Percentiles rank a stretch among this genome's conserved stretches.
Conservation (phyloP, 1,284 basidiomycete genomes). For the Volvariella surrecta region DNA sequence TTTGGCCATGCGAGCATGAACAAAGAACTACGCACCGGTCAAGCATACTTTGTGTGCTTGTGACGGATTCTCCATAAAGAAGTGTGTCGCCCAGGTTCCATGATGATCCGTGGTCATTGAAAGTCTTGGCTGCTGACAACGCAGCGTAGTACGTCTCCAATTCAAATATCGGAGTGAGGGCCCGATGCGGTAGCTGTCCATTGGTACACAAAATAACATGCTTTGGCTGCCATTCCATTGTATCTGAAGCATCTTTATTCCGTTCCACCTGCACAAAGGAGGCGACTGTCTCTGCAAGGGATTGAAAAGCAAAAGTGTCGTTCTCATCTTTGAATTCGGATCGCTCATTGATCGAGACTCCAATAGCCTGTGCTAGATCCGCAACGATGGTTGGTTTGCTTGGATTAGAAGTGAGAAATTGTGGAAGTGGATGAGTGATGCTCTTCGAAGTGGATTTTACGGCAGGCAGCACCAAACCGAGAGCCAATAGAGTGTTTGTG, state of each 20-base stretch:
- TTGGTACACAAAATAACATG: conserved; percentile 41
- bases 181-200: conserved; percentile 29
- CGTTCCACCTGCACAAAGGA: conserved; percentile 26
- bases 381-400: conserved; percentile 26
- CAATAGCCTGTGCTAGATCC: conserved; percentile 27
- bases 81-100: conserved; percentile 72
- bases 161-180: conserved; percentile 51
- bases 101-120: conserved; percentile 14
- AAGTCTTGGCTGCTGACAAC: conserved; percentile 20
- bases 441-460: conserved; percentile 12
- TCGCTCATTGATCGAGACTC: conserved; percentile 21
- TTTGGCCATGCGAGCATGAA: conserved; percentile 5
- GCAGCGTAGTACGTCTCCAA: conserved; percentile 38
- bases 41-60: conserved; percentile 93
- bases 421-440: conserved; percentile 37
- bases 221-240: conserved; percentile 33
- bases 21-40: conserved; percentile 59
- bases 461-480: conserved; percentile 40
- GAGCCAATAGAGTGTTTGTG: conserved; percentile 29
- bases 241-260: conserved; percentile 18
- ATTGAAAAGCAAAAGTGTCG: conserved; percentile 63
- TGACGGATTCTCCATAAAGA: conserved; percentile 84
- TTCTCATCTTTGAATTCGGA: conserved; percentile 45
- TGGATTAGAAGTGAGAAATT: conserved; percentile 38
- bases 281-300: conserved; percentile 23